phyloP scores from a whole-genome alignment of 768 basidiomycete genomes.

The Lentinus tigrinus region DNA sequence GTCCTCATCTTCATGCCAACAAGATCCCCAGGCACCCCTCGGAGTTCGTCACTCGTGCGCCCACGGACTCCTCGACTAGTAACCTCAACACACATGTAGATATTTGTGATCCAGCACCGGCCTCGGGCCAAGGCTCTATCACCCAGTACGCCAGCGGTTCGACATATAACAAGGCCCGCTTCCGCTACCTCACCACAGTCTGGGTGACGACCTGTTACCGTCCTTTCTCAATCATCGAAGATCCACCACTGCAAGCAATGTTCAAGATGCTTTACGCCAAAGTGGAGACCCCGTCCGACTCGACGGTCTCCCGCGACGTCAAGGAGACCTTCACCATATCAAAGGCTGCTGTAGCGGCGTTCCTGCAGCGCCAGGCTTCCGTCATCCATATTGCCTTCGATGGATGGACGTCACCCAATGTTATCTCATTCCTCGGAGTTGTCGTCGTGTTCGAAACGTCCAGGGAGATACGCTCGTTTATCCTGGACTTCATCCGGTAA shows the following conservation, averaged over 20 bases:
- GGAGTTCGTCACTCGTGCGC: not conserved
- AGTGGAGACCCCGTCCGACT: not conserved
- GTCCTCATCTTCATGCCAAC: too few species aligned
- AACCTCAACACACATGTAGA: slow-evolving; percentile 6
- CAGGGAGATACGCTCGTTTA: too few species aligned
- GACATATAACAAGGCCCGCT: not conserved
- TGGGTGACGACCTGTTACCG: slow-evolving; percentile 3
- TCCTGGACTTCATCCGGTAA: too few species aligned
- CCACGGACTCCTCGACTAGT: slow-evolving; percentile 8
- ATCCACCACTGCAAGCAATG: slow-evolving; percentile 1
- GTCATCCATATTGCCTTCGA: not conserved
- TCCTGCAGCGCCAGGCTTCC: too few species aligned
- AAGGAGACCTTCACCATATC: too few species aligned
- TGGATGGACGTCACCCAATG: not conserved
- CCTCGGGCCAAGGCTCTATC: not conserved
- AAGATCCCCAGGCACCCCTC: not conserved
- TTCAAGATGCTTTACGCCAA: slow-evolving; percentile 4
- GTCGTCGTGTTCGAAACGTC: too few species aligned
- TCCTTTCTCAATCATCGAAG: slow-evolving; percentile 7
- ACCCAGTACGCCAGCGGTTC: not conserved
- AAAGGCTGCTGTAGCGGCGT: too few species aligned
- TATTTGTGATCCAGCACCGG: not conserved
- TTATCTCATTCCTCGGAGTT: too few species aligned
- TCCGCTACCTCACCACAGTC: not conserved
- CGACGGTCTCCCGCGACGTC: too few species aligned